Conservation (phyloP, 2,329 filamentous ascomycete genomes). For the Ophiostoma novo-ulmi region DNA sequence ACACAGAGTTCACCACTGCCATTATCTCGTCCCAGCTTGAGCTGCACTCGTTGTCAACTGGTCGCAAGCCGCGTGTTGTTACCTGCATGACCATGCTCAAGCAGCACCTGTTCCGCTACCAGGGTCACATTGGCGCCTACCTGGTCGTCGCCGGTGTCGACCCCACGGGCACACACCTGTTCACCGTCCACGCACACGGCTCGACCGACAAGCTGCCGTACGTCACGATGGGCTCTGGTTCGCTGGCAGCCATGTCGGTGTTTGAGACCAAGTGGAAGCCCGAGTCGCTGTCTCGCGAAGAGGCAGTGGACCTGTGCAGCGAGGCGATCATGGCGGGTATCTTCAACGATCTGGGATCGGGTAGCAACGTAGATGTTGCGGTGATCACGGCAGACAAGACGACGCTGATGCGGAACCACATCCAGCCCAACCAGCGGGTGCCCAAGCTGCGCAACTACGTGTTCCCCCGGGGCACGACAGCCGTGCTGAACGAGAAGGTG, state of each 20-base stretch:
- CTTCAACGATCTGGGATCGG: slow-evolving; percentile 96
- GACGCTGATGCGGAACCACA: slow-evolving; percentile 84
- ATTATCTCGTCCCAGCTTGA: slow-evolving; percentile 98
- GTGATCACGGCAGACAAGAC: slow-evolving; percentile 96
- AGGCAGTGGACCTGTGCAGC: slow-evolving; percentile 74
- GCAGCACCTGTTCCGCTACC: slow-evolving; percentile 98
- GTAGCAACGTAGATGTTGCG: slow-evolving; percentile 94
- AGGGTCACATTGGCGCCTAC: slow-evolving; percentile 96
- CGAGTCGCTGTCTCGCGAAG: slow-evolving; percentile 62
- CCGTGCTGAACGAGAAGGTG: slow-evolving; percentile 90
- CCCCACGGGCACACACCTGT: slow-evolving; percentile 89
- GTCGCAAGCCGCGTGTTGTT: slow-evolving; percentile 92
- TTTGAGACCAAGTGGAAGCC: slow-evolving; percentile 96
- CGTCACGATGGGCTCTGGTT: slow-evolving; percentile 97
- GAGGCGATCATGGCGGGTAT: slow-evolving; percentile 94
- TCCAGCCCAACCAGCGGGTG: slow-evolving; percentile 85
- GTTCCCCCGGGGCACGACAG: slow-evolving; percentile 88
- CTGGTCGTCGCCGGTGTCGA: slow-evolving; percentile 95
- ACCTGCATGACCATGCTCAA: slow-evolving; percentile 99
- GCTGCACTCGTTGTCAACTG: slow-evolving; percentile 91
- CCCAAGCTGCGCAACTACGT: slow-evolving; percentile 91
- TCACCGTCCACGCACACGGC: slow-evolving; percentile 97
- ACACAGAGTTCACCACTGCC: slow-evolving; percentile 98
- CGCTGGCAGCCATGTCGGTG: slow-evolving; percentile 92
- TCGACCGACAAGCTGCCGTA: slow-evolving; percentile 98